These are phyloP conservation scores for Bipolaris victoriae DNA, from an alignment of 2,329 filamentous ascomycete species.

Conservation along the genomic window DNA sequence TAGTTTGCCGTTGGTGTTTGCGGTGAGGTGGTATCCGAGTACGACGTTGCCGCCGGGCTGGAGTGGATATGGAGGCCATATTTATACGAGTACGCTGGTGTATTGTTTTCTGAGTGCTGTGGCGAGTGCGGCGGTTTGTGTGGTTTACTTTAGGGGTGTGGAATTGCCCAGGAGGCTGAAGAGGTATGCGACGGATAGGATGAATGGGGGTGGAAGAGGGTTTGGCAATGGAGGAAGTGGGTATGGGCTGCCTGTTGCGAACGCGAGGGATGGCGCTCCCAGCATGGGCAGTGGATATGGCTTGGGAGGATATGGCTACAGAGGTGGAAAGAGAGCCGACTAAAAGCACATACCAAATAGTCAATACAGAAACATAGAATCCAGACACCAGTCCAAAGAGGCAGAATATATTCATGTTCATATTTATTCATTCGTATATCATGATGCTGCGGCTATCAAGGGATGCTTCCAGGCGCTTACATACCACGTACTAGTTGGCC, in stretches of 20 bases:
- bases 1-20: conserved; percentile 76
- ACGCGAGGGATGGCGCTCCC: conserved; percentile 42
- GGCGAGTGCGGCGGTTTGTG: conserved; percentile 57
- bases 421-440: conserved; percentile 10
- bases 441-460: conserved; percentile 10
- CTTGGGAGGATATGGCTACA: conserved; percentile 54
- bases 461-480: conserved; percentile 7
- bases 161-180: conserved; percentile 59
- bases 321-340: conserved; percentile 53
- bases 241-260: conserved; percentile 43
- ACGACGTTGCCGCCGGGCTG: conserved; percentile 68
- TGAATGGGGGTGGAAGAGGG: conserved; percentile 48
- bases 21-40: conserved; percentile 84
- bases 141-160: conserved; percentile 62
- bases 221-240: conserved; percentile 39
- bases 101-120: conserved; percentile 57
- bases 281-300: conserved; percentile 50
- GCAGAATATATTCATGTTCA: background rate
- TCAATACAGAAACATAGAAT: background rate
- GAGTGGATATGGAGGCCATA: conserved; percentile 58
- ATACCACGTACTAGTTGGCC: conserved; percentile 2
- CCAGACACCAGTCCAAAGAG: background rate
- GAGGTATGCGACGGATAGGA: conserved; percentile 63
- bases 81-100: conserved; percentile 57
- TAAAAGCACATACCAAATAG: conserved; percentile 5